Conservation (phyloP, 371 early-diverging fungal genomes). For the Mucor plumbeus region DNA sequence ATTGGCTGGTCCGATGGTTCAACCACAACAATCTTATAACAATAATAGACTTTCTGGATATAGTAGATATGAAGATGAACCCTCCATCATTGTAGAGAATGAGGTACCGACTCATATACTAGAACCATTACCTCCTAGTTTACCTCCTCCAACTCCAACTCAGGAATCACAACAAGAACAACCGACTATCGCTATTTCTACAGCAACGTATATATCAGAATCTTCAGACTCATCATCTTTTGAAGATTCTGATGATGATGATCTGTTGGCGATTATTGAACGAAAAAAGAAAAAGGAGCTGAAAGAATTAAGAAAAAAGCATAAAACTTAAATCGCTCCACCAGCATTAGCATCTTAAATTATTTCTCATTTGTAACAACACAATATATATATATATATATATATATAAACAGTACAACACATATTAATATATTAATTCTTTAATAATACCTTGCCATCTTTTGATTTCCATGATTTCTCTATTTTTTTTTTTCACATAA, state of each 20-base stretch:
- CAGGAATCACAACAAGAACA: slow-evolving; percentile 7
- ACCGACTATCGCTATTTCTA: not conserved
- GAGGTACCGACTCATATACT: slow-evolving; percentile 34
- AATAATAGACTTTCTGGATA: slow-evolving; percentile 11
- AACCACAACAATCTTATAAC: slow-evolving; percentile 2
- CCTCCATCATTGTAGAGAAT: not conserved
- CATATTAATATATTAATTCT: not conserved
- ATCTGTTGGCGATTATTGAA: slow-evolving; percentile 24
- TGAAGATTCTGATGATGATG: slow-evolving; percentile 30
- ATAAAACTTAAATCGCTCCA: not conserved
- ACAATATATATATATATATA: not conserved
- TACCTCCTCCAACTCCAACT: slow-evolving; percentile 1
- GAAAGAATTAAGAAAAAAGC: not conserved
- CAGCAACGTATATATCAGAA: not conserved
- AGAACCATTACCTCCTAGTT: slow-evolving; percentile 8
- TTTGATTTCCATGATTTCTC: not conserved
- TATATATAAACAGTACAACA: too few species aligned
- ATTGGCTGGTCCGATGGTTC: slow-evolving; percentile 6
- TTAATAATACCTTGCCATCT: not conserved
- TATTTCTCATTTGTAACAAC: not conserved
- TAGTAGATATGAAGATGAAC: not conserved
- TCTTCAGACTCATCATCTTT: slow-evolving; percentile 10
- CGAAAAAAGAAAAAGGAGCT: slow-evolving; percentile 26
- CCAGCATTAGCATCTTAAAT: not conserved
- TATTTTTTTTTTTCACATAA: not conserved